A percentile compares a stretch with the other conserved stretches of the same genome.
phyloP scores from a whole-genome alignment of 1,284 basidiomycete species.

The Cutaneotrichosporon sp. region DNA sequence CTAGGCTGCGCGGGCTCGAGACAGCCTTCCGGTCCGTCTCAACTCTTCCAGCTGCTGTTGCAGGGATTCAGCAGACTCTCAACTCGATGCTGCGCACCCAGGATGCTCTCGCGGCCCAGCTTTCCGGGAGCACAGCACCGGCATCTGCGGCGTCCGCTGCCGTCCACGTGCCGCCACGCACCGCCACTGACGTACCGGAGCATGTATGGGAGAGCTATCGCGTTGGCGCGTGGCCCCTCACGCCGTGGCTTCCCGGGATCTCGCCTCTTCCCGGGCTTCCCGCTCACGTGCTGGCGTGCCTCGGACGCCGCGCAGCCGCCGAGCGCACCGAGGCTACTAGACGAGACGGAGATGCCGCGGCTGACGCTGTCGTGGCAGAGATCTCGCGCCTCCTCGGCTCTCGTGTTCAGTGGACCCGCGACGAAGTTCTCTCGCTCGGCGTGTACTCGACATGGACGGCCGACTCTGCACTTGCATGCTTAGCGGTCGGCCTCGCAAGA shows the following conservation, averaged over 20 bases:
- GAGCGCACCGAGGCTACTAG: slow-evolving; percentile 27
- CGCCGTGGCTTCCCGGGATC: slow-evolving; percentile 43
- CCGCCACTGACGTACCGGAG: slow-evolving; percentile 25
- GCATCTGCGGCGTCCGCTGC: not conserved
- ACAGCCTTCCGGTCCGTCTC: slow-evolving; percentile 12
- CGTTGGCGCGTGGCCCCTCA: slow-evolving; percentile 40
- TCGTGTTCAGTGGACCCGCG: slow-evolving; percentile 31
- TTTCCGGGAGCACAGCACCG: no score
- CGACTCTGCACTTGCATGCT: slow-evolving; percentile 32
- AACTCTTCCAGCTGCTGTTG: slow-evolving; percentile 10
- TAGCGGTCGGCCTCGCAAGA: slow-evolving; percentile 38
- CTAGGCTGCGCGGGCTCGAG: slow-evolving; percentile 15
- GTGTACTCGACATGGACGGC: slow-evolving; percentile 46
- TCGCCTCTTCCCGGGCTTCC: slow-evolving; percentile 34
- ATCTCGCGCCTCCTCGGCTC: slow-evolving; percentile 29
- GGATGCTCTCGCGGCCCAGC: slow-evolving; percentile 10
- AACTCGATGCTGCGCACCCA: slow-evolving; percentile 12
- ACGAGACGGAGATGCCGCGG: slow-evolving; percentile 24
- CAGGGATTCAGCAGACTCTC: slow-evolving; percentile 18
- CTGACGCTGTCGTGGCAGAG: slow-evolving; percentile 25
- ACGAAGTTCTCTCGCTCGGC: slow-evolving; percentile 40
- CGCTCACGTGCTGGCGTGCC: slow-evolving; percentile 29
- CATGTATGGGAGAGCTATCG: slow-evolving; percentile 37
- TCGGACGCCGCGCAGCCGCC: slow-evolving; percentile 31
- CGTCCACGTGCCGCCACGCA: not conserved